Percentiles rank a stretch among this genome's conserved stretches.
These are phyloP conservation scores for Metschnikowia reukaufii DNA, from an alignment of 805 yeast genomes.

Conservation along the genomic window DNA sequence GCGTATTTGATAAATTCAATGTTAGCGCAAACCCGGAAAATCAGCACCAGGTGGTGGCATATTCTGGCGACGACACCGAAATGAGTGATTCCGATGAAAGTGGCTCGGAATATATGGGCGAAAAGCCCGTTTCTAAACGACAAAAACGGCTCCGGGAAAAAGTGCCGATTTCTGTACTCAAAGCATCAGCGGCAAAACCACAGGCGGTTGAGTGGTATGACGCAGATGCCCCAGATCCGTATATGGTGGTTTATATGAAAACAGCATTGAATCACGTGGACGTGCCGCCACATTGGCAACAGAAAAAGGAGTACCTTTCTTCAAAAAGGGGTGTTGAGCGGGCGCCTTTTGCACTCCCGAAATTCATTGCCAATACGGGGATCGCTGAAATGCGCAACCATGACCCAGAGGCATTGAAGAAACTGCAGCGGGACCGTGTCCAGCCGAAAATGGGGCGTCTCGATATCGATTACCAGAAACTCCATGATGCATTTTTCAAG, in stretches of 20 bases:
- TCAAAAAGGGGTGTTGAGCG: slow-evolving; percentile 65
- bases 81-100: slow-evolving; percentile 6
- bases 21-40: background rate
- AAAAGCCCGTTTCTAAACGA: slow-evolving; percentile 36
- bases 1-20: slow-evolving; percentile 22
- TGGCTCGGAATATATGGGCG: slow-evolving; percentile 11
- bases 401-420: slow-evolving; percentile 62
- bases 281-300: slow-evolving; percentile 84
- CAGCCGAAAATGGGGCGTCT: slow-evolving; percentile 86
- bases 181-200: slow-evolving; percentile 60
- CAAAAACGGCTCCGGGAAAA: slow-evolving; percentile 53
- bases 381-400: slow-evolving; percentile 82
- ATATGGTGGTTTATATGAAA: slow-evolving; percentile 62
- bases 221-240: slow-evolving; percentile 80
- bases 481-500: slow-evolving; percentile 86
- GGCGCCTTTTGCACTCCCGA: slow-evolving; percentile 74
- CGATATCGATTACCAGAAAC: slow-evolving; percentile 79
- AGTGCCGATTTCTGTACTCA: slow-evolving; percentile 66
- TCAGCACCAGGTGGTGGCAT: slow-evolving; percentile 3
- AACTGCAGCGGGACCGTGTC: slow-evolving; percentile 74
- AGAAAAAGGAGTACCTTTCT: slow-evolving; percentile 71
- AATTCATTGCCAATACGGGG: slow-evolving; percentile 77
- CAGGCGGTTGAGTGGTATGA: slow-evolving; percentile 85
- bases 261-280: slow-evolving; percentile 63
- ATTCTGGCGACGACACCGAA: background rate